Percentiles rank a stretch among this genome's conserved stretches.
phyloP scores from a whole-genome alignment of 78 protist genomes.

The Emiliania huxleyi region DNA sequence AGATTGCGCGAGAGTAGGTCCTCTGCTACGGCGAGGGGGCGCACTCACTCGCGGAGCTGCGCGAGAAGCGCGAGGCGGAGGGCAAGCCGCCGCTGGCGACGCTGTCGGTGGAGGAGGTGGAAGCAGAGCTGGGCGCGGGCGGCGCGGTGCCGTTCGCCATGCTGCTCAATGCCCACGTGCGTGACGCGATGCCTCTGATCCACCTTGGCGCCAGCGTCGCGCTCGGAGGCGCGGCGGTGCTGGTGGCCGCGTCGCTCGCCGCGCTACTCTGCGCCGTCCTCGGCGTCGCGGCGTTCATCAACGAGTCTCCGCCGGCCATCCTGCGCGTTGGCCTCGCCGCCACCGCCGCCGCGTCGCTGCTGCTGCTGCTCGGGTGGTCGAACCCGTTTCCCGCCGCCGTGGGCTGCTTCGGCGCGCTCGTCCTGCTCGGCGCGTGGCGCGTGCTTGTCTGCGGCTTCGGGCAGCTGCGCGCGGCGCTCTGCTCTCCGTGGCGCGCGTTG shows the following conservation, averaged over 20 bases:
- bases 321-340: background rate
- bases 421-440: background rate
- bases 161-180: too few relatives aligned
- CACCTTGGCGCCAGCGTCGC: background rate
- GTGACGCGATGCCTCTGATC: too few relatives aligned
- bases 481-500: background rate
- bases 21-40: too few relatives aligned
- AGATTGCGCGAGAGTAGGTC: too few relatives aligned
- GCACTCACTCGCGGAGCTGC: too few relatives aligned
- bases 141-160: too few relatives aligned
- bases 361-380: background rate
- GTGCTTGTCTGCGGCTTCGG: background rate
- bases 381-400: background rate
- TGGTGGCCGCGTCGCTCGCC: background rate
- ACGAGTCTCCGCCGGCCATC: background rate
- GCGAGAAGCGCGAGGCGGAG: too few relatives aligned
- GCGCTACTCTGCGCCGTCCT: background rate
- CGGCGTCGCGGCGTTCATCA: background rate
- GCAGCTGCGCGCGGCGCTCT: background rate
- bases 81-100: too few relatives aligned
- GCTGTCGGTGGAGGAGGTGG: too few relatives aligned
- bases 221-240: background rate
- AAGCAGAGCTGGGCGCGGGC: too few relatives aligned
- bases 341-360: background rate
- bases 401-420: background rate